Percentiles rank a stretch among this genome's conserved stretches.
Evolutionary conservation across 1,284 basidiomycete species (phyloP).

Genomic region (Ceratobasidium sp.): DNA sequence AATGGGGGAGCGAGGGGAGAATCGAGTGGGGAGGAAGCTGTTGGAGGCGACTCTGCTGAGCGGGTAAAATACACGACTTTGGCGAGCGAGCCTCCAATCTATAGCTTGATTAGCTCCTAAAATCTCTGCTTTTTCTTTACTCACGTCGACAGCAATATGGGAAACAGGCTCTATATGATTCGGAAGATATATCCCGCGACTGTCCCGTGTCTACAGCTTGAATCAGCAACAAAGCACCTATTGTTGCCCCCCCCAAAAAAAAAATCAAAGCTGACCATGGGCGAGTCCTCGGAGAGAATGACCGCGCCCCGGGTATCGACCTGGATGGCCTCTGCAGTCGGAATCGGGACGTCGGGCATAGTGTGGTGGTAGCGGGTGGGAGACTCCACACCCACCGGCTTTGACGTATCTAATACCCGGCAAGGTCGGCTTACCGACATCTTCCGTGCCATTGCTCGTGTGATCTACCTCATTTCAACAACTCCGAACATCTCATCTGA

Average conservation of each 20-base stretch:
- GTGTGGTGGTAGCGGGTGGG: constrained; percentile 25
- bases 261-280: constrained; percentile 73
- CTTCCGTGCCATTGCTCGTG: constrained; percentile 31
- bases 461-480: constrained; percentile 34
- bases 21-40: constrained; percentile 71
- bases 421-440: constrained; percentile 15
- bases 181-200: constrained; percentile 93
- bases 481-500: constrained; percentile 26
- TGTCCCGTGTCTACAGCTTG: constrained; percentile 81
- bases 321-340: constrained; percentile 80
- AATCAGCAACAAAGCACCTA: neutral
- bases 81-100: constrained; percentile 97
- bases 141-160: constrained; percentile 93
- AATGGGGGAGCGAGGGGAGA: constrained; percentile 68
- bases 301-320: constrained; percentile 90
- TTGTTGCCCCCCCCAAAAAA: neutral
- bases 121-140: constrained; percentile 56
- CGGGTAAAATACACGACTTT: constrained; percentile 99
- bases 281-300: constrained; percentile 90
- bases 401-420: constrained; percentile 7
- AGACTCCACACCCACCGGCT: constrained; percentile 3
- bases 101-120: constrained; percentile 32
- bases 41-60: constrained; percentile 76
- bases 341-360: constrained; percentile 59
- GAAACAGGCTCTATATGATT: constrained; percentile 97